A percentile compares a stretch with the other conserved stretches of the same genome.
Conservation (phyloP, 2,329 filamentous ascomycete species). For the Sclerotinia borealis region DNA sequence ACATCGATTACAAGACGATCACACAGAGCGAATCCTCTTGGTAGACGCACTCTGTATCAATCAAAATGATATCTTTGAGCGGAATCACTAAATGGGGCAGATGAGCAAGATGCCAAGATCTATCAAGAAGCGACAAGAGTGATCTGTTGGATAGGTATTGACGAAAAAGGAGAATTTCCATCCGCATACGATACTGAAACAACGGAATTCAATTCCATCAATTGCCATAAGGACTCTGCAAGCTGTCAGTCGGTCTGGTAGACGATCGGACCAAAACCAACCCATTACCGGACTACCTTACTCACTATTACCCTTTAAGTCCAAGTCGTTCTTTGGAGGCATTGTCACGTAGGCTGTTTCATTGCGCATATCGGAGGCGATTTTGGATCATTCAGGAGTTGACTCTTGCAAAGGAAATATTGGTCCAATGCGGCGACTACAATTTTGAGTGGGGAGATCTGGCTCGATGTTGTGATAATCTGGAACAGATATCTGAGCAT, state of each 20-base stretch:
- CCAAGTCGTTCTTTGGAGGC: neutral
- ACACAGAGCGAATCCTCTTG: neutral
- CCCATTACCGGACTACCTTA: neutral
- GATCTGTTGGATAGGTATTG: neutral
- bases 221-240: neutral
- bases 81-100: neutral
- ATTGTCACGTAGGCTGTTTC: neutral
- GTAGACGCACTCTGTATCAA: neutral
- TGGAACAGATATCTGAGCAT: neutral
- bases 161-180: neutral
- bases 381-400: conserved; percentile 15
- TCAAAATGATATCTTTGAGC: neutral
- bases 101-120: neutral
- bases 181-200: neutral
- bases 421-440: neutral
- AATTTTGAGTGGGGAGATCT: neutral
- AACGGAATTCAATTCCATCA: neutral
- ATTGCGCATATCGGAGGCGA: conserved; percentile 7
- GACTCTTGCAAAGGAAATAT: conserved; percentile 4
- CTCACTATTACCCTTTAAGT: neutral
- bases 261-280: neutral
- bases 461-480: neutral
- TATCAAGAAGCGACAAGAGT: neutral
- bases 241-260: neutral
- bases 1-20: neutral